Evolutionary conservation across 768 basidiomycete species (phyloP), one percentile per base, ranked within the genome.

Genomic region (Hericium erinaceus): DNA sequence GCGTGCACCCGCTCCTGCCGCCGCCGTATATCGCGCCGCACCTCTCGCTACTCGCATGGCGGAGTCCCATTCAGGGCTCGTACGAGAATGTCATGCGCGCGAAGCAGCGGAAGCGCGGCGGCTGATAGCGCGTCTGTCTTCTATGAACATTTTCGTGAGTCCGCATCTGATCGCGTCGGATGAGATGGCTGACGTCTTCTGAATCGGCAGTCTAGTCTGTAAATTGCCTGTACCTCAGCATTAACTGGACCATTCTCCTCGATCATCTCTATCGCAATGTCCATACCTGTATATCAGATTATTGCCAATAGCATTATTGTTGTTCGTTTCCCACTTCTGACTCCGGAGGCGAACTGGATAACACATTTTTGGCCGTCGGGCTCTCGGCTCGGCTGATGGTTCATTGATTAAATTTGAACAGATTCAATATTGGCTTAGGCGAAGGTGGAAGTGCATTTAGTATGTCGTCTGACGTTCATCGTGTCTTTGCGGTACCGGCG

Each of bases 21-120:
- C 78, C 80, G 3, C 87, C 87, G 44, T 89, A 89, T 65, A 68
- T 87, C 60, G 79, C 74, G 62, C 80, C 84, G 57, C 89, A 91
- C 58, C 73, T 89, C 68, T 85, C 85, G 18, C 79, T 87, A 50
- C 72, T 89, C 37, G 73, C 78, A 16, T 77, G 83, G 68, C 77
- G 84, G 52, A 81, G 78, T 53, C 87, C 89, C 22, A 72, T 90
- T 57, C 75, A 79, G 63, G 88, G 88, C 67, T 81, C 84, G 22
- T 83, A 81, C 64, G 87, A 89, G 58, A 77, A 85, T 54, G 82
- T 88, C 39, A 73, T 78, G 57, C 69, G 73, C 46, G 85, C 83
- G 26, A 86, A 83, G 73, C 64, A 22, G 26, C 22, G 41, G 5
- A 58, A 46, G 41, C 46, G 46, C 18, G 57, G 18, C 3, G 39